Base-by-base conservation (phyloP, 768 basidiomycete species). In the Podaxis pistillaris region DNA sequence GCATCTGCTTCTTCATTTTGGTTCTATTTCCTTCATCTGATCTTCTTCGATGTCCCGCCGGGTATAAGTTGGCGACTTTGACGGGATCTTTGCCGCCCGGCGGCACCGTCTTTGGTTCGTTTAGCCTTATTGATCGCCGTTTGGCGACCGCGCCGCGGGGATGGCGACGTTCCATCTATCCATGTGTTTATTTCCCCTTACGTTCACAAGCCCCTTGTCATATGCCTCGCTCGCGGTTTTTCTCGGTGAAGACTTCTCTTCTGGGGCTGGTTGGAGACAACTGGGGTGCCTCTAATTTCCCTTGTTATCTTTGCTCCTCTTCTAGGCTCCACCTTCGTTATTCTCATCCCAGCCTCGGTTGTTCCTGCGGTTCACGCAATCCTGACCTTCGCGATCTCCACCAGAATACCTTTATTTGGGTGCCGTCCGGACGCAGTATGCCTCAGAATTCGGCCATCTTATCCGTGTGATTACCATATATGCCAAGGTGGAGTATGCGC, bases 361-460 rank as follows among this genome's bases (percentile, higher is more conserved):
- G 62, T 50, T 62, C 59, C 59, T 65, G 56, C 54, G 49, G 26
- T 65, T 60, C 56, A 62, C 63, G 63, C 57, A 47, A 22, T 47
- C 52, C 68, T 65, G 64, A 62, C 53, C 11, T 47, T 46, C 11
- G 19, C 47, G 28, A 41, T 22, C 64, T 67, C 71, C 66, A n/a
- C 49, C 71, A 87, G 91, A 93, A 75, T 91, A 87, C 68, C 75
- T 93, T 56, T 82, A 86, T 70, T 79, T 86, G 63, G 83, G 83
- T 62, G 80, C 84, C 65, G 84, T 87, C 61, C 80, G 80, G 69
- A 84, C 81, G 54, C 79, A 83, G 63, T 85, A 82, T 68, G 81
- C 85, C 3, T 89, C 89, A 56, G 91, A 93, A 75, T 85, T 86
- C 63, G 92, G 91, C 1, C 89, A 92, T 69, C 79, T 91, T 59